These are phyloP conservation scores for Biscogniauxia mediterranea DNA, from an alignment of 2,329 filamentous ascomycete genomes.

Conservation along the genomic window DNA sequence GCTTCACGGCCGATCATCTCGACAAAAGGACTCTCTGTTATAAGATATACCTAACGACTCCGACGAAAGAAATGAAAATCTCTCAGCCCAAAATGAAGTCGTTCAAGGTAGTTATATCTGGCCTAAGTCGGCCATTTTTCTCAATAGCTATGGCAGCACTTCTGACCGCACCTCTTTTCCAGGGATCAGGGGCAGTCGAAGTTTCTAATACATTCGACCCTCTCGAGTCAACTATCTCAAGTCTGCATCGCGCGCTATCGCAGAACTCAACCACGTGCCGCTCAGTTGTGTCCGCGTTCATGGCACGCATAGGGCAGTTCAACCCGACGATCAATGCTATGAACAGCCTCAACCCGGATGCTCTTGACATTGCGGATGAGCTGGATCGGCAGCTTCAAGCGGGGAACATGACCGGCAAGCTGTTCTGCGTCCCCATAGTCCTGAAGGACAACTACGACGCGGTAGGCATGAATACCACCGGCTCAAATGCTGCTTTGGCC, in stretches of 20 bases:
- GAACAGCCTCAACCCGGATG: constrained; percentile 48
- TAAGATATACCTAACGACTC: background rate
- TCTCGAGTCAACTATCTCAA: constrained; percentile 57
- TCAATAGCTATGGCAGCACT: constrained; percentile 4
- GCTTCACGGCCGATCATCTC: background rate
- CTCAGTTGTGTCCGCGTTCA: constrained; percentile 51
- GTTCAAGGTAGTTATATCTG: constrained; percentile 2
- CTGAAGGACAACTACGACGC: constrained; percentile 66
- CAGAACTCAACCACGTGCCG: constrained; percentile 52
- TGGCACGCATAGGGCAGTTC: constrained; percentile 55
- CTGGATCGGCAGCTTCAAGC: constrained; percentile 46
- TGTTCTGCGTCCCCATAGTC: constrained; percentile 62
- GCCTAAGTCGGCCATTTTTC: constrained; percentile 9
- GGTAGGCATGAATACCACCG: constrained; percentile 55
- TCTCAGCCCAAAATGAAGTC: constrained; percentile 10
- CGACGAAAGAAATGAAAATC: background rate
- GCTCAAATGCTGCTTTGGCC: constrained; percentile 49
- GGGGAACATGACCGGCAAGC: constrained; percentile 47
- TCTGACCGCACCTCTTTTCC: constrained; percentile 9
- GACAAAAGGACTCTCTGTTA: background rate
- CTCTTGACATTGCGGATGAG: constrained; percentile 43
- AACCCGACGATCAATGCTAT: constrained; percentile 59
- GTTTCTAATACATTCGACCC: constrained; percentile 41
- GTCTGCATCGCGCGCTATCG: constrained; percentile 55
- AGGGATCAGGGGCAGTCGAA: constrained; percentile 4